Percentiles rank a stretch among this genome's conserved stretches.
These are phyloP conservation scores for Ustilago xerochloae DNA, from an alignment of 1,284 basidiomycete species.

Conservation along the genomic window DNA sequence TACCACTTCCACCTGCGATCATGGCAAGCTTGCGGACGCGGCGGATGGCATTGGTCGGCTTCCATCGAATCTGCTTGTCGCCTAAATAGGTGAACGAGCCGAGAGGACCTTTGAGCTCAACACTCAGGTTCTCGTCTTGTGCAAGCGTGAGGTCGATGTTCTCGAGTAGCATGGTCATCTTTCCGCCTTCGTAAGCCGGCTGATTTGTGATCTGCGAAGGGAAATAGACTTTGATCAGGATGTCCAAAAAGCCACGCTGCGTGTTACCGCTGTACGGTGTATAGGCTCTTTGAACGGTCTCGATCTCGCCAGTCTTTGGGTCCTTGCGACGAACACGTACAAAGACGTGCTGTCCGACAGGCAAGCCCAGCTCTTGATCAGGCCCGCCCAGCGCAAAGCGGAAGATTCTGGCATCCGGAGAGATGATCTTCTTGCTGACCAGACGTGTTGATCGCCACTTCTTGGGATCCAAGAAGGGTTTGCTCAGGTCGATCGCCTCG, in stretches of 20 bases:
- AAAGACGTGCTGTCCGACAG: conserved; percentile 76
- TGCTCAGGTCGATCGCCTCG: conserved; percentile 41
- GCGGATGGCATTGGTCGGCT: conserved; percentile 66
- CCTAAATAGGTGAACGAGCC: conserved; percentile 75
- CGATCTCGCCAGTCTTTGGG: conserved; percentile 70
- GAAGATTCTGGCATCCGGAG: conserved; percentile 73
- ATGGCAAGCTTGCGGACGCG: conserved; percentile 72
- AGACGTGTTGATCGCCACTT: conserved; percentile 74
- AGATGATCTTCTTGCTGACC: conserved; percentile 70
- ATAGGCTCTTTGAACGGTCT: conserved; percentile 75
- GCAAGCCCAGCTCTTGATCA: conserved; percentile 74
- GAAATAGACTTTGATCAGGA: conserved; percentile 74
- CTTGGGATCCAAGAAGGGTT: conserved; percentile 72
- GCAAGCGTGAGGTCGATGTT: conserved; percentile 67
- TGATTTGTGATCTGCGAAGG: conserved; percentile 61
- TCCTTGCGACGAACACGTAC: conserved; percentile 43
- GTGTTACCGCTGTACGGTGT: conserved; percentile 74
- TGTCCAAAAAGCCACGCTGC: conserved; percentile 72
- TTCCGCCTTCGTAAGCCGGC: conserved; percentile 70
- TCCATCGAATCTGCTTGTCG: conserved; percentile 70
- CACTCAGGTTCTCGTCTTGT: conserved; percentile 66
- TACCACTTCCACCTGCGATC: conserved; percentile 76
- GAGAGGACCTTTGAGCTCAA: conserved; percentile 75
- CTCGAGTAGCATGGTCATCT: conserved; percentile 74
- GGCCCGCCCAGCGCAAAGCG: conserved; percentile 72